phyloP scores from a whole-genome alignment of 2,329 filamentous ascomycete genomes.

The Phyllosticta citrichinensis region DNA sequence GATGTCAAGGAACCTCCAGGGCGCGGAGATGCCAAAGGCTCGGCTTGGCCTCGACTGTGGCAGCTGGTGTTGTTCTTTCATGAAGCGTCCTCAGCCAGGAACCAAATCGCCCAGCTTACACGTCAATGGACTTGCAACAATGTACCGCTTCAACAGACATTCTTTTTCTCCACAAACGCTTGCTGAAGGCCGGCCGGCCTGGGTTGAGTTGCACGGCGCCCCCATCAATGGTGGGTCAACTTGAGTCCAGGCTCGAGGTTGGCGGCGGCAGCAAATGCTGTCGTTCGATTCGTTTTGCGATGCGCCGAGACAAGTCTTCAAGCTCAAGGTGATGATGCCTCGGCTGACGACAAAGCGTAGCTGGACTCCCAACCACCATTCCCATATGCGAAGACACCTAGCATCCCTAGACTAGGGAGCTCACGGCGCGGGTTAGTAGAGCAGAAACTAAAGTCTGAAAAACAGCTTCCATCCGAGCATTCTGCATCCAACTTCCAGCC shows the following conservation, averaged over 20 bases:
- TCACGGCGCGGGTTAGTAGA: constrained; percentile 1
- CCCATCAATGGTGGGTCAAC: background rate
- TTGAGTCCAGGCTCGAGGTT: background rate
- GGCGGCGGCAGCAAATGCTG: background rate
- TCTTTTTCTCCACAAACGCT: background rate
- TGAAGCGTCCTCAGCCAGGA: background rate
- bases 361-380: background rate
- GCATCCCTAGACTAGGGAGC: background rate
- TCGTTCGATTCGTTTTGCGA: background rate
- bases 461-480: background rate
- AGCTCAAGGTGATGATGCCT: background rate
- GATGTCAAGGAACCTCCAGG: background rate
- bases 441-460: background rate
- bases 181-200: background rate
- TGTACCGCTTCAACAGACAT: background rate
- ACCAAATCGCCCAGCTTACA: no score
- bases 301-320: background rate
- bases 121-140: background rate
- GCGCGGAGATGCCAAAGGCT: no score
- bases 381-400: background rate
- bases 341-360: background rate
- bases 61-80: background rate
- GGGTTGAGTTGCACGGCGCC: background rate
- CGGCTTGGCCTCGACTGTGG: background rate
- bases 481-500: background rate